phyloP scores from a whole-genome alignment of 768 basidiomycete species.

The Boletus huronensis region DNA sequence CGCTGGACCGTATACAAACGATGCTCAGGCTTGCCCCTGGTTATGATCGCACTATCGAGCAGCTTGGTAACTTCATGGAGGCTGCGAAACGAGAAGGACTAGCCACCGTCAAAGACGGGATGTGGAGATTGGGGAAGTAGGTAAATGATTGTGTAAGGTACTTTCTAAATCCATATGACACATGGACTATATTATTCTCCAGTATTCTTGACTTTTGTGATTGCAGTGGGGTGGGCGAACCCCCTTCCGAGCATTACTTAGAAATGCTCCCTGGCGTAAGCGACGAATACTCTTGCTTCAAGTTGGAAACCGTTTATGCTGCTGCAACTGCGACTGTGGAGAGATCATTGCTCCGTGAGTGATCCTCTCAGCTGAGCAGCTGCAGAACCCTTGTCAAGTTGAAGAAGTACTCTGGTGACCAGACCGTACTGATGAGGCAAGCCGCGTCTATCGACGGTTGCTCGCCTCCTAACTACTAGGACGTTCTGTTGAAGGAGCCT shows the following conservation, averaged over 20 bases:
- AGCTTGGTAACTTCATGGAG: conserved; percentile 78
- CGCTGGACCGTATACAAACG: conserved; percentile 79
- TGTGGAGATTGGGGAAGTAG: conserved; percentile 54
- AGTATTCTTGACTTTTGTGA: not conserved
- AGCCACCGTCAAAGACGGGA: conserved; percentile 63
- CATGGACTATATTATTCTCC: not conserved
- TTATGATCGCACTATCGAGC: conserved; percentile 77
- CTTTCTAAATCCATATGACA: not conserved
- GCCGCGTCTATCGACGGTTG: too few relatives aligned
- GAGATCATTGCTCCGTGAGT: not conserved
- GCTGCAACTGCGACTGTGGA: not conserved
- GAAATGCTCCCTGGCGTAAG: not conserved
- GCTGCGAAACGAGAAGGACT: conserved; percentile 75
- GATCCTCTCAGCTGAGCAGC: too few relatives aligned
- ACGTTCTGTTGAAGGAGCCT: too few relatives aligned
- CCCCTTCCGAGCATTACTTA: not conserved
- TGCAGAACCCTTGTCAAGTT: too few relatives aligned
- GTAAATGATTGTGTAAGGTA: not conserved
- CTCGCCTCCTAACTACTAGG: too few relatives aligned
- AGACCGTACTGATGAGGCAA: too few relatives aligned
- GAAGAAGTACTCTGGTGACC: too few relatives aligned
- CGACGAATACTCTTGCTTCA: too few relatives aligned
- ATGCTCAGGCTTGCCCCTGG: conserved; percentile 84
- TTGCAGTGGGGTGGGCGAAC: not conserved
- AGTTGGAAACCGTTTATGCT: not conserved